Evolutionary conservation across 1,284 basidiomycete genomes (phyloP), one percentile per base, ranked within the genome.

Genomic region (Hemileia vastatrix): DNA sequence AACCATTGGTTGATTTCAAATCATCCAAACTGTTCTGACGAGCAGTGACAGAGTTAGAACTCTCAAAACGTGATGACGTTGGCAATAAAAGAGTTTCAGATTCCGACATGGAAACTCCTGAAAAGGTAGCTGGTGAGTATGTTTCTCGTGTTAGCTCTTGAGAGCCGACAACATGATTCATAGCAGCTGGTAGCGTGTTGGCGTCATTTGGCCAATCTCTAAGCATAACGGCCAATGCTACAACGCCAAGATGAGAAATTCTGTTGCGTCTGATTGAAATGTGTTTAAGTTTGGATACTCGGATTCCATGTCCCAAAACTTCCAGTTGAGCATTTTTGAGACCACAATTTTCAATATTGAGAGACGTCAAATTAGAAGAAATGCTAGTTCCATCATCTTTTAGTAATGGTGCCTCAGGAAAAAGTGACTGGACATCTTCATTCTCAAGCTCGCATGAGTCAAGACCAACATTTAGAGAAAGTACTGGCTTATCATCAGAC

Each of bases 151-250:
- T 13, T 54, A 52, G 71, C 68, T 70, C 58, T 51, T 13, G 56
- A 19, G 18, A 45, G 36, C 21, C 50, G 18, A 21, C 15, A 31
- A 61, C 13, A 48, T 9, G 57, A 13, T 59, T 45, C 11, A 52
- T 64, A 11, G 59, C 53, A 6, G n/a, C n/a, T n/a, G n/a, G n/a
- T n/a, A 44, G 61, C 18, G 55, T 31, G 36, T 50, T 54, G 51
- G 84, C 80, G 52, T 84, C 80, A 69, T 92, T 88, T 2, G 89
- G 88, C 72, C 94, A 95, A 76, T 96, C 92, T 62, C 88, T 84
- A 66, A 95, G 90, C 88, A 95, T 93, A 55, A 94, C 81, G 0
- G 91, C 90, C n/a, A 96, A 80, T 0, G 90, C 86, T 2, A 95
- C 90, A 1, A 87, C 90, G 21, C 90, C 89, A 0, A 86, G 82